Evolutionary conservation across 2,329 filamentous ascomycete genomes (phyloP).

Genomic region (Fusarium sp.): DNA sequence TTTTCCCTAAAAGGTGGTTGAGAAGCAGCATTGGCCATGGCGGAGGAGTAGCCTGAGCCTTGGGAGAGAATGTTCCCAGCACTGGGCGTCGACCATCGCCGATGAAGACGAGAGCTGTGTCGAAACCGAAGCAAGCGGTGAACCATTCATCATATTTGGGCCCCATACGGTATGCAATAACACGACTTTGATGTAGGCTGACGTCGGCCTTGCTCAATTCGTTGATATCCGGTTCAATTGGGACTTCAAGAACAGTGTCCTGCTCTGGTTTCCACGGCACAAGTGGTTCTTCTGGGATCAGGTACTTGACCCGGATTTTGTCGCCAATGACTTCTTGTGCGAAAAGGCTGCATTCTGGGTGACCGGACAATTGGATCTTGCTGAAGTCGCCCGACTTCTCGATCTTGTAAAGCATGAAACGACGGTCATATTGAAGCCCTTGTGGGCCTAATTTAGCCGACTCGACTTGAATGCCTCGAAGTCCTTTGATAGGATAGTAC

Average conservation of each 20-base stretch:
- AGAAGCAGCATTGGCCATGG: conserved; percentile 50
- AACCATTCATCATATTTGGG: conserved; percentile 71
- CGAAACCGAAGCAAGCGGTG: conserved; percentile 70
- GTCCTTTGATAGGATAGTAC: conserved; percentile 78
- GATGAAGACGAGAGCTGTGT: conserved; percentile 70
- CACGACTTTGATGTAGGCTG: conserved; percentile 67
- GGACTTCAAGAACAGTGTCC: conserved; percentile 59
- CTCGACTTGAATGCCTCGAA: conserved; percentile 68
- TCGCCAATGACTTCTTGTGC: conserved; percentile 60
- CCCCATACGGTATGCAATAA: conserved; percentile 71
- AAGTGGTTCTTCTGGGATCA: conserved; percentile 50
- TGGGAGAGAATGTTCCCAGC: conserved; percentile 64
- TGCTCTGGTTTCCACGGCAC: conserved; percentile 51
- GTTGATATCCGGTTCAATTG: conserved; percentile 62
- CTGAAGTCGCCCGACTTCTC: conserved; percentile 52
- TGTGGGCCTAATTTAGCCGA: conserved; percentile 65
- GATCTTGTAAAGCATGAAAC: conserved; percentile 74
- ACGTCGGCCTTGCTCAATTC: conserved; percentile 60
- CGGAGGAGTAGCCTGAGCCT: conserved; percentile 37
- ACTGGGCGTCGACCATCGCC: conserved; percentile 68
- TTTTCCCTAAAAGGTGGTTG: conserved; percentile 43
- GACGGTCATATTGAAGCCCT: conserved; percentile 72
- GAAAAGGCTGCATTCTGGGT: conserved; percentile 72
- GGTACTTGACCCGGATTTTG: conserved; percentile 56
- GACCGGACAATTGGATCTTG: conserved; percentile 68